Conservation (phyloP, 768 basidiomycete genomes). For the Stropharia rugosoannulata region DNA sequence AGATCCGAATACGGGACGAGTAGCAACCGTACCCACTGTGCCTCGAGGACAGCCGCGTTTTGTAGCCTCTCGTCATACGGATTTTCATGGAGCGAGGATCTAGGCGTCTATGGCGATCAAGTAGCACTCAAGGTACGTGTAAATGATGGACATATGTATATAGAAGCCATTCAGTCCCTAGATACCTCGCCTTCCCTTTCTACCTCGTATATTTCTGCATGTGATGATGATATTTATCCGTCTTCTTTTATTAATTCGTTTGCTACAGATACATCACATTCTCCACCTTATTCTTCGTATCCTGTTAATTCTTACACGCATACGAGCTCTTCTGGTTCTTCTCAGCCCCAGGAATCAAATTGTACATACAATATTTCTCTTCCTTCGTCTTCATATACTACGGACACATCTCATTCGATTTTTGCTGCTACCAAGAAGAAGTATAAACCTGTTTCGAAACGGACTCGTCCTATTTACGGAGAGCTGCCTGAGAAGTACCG, state of each 20-base stretch:
- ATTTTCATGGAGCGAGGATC: conserved; percentile 7
- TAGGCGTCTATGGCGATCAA: neutral
- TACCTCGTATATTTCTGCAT: conserved; percentile 1
- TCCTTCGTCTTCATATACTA: too few species aligned
- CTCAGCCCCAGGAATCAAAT: too few species aligned
- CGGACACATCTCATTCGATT: neutral
- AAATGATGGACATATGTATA: neutral
- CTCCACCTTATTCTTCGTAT: too few species aligned
- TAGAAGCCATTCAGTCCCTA: neutral
- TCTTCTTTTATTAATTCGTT: too few species aligned
- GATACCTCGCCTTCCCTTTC: neutral
- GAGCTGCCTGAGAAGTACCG: conserved; percentile 24
- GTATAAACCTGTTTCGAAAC: conserved; percentile 29
- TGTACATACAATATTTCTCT: too few species aligned
- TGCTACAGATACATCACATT: too few species aligned
- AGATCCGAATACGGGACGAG: conserved; percentile 16
- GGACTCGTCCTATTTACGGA: conserved; percentile 20
- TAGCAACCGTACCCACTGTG: conserved; percentile 11
- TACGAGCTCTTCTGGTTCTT: too few species aligned
- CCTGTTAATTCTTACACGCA: too few species aligned
- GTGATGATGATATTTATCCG: neutral
- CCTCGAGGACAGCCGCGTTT: conserved; percentile 5
- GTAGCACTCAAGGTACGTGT: neutral
- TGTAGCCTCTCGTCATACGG: neutral
- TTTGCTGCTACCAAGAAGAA: conserved; percentile 15